phyloP scores from a whole-genome alignment of 768 basidiomycete species.

The Leccinum subtestaceum region DNA sequence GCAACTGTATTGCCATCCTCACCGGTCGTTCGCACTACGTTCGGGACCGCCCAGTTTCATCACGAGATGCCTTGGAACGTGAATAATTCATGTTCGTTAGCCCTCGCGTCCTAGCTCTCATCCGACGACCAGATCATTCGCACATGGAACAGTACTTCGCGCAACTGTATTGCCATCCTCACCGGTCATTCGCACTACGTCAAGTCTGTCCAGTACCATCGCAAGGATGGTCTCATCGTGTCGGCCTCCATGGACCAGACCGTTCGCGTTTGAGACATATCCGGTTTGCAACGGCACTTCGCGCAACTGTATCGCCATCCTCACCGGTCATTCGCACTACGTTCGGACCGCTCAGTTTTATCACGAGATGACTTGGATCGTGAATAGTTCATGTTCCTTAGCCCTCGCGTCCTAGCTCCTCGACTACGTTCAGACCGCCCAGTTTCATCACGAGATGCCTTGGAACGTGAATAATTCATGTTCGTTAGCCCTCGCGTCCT shows the following conservation, averaged over 20 bases:
- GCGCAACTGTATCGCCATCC: too few species aligned
- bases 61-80: slow-evolving; percentile 99
- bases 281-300: slow-evolving; percentile 60
- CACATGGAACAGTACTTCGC: slow-evolving; percentile 98
- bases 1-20: too few species aligned
- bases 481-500: neutral
- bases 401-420: too few species aligned
- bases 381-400: too few species aligned
- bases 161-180: slow-evolving; percentile 96
- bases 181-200: slow-evolving; percentile 99
- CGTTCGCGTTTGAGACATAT: too few species aligned
- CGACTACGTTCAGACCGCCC: slow-evolving; percentile 36
- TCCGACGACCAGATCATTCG: slow-evolving; percentile 99
- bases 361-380: too few species aligned
- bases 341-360: too few species aligned
- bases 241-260: too few species aligned
- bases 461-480: slow-evolving; percentile 81
- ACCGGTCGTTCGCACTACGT: too few species aligned
- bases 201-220: slow-evolving; percentile 55
- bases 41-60: slow-evolving; percentile 81
- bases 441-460: slow-evolving; percentile 98
- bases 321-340: too few species aligned
- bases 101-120: slow-evolving; percentile 53
- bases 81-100: slow-evolving; percentile 33
- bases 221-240: too few species aligned